Percentiles rank a stretch among this genome's conserved stretches.
Conservation (phyloP, 1,284 basidiomycete genomes). For the Butyriboletus appendiculatus region DNA sequence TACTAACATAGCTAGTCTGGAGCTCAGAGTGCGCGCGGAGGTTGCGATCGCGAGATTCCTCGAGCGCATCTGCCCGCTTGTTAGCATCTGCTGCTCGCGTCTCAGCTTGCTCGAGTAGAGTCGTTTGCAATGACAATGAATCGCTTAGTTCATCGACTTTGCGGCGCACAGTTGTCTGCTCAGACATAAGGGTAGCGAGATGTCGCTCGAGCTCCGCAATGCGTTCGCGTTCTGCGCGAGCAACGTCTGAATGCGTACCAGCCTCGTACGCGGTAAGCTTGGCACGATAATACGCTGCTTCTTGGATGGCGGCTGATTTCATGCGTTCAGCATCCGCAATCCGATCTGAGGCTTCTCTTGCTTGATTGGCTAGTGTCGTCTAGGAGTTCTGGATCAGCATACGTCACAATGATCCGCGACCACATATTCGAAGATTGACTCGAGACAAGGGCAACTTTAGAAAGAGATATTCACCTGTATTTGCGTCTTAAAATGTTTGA, state of each 20-base stretch:
- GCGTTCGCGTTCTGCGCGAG: conserved; percentile 81
- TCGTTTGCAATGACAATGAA: conserved; percentile 73
- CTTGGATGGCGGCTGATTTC: conserved; percentile 83
- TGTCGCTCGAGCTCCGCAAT: conserved; percentile 80
- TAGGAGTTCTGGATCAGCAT: conserved; percentile 35
- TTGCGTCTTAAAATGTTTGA: conserved; percentile 89
- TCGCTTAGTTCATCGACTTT: conserved; percentile 76
- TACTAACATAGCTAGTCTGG: conserved; percentile 60
- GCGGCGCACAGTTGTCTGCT: conserved; percentile 68
- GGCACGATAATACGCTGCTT: conserved; percentile 95
- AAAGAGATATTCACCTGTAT: conserved; percentile 68
- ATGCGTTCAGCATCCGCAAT: conserved; percentile 81
- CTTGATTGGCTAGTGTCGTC: conserved; percentile 75
- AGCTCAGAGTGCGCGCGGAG: conserved; percentile 73
- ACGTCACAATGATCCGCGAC: not conserved
- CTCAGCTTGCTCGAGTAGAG: conserved; percentile 79
- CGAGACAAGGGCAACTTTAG: conserved; percentile 2
- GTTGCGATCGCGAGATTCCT: conserved; percentile 75
- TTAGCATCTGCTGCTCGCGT: conserved; percentile 80
- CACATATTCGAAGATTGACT: not conserved
- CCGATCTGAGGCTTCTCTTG: conserved; percentile 75
- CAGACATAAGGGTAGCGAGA: conserved; percentile 64
- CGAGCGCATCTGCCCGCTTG: conserved; percentile 81
- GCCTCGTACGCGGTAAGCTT: conserved; percentile 88
- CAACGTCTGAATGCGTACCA: conserved; percentile 63